Conservation (phyloP, 768 basidiomycete genomes). For the Boletus sp. region DNA sequence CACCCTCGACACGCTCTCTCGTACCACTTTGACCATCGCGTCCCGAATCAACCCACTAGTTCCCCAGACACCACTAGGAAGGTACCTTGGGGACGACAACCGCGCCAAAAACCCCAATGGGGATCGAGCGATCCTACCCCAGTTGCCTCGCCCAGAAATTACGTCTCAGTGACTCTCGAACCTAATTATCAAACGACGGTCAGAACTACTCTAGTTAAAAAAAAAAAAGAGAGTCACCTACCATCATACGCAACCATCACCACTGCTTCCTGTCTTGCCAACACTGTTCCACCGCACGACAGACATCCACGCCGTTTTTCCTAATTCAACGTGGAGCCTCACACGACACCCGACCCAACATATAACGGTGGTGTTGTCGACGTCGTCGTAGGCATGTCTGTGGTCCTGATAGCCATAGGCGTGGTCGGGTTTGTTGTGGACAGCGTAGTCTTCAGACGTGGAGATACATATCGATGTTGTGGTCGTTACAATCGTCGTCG, state of each 20-base stretch:
- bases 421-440: no score
- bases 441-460: no score
- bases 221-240: conserved; percentile 24
- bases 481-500: no score
- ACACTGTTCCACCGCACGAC: conserved; percentile 59
- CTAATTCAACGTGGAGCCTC: conserved; percentile 84
- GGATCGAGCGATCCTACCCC: conserved; percentile 3
- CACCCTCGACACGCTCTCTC: conserved; percentile 25
- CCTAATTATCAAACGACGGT: conserved; percentile 1
- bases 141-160: not conserved
- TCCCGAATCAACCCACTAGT: conserved; percentile 50
- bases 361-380: conserved; percentile 42
- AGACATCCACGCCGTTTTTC: conserved; percentile 83
- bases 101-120: conserved; percentile 54
- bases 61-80: conserved; percentile 50
- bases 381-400: no score
- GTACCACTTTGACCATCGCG: conserved; percentile 16
- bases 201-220: no score
- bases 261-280: conserved; percentile 41
- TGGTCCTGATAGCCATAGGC: no score
- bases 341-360: conserved; percentile 93
- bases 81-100: conserved; percentile 41
- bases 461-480: no score
- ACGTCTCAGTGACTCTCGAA: not conserved
- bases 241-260: not conserved